Conservation (phyloP, 1,139 yeast genomes). For the Pneumocystis oryctolagi region DNA sequence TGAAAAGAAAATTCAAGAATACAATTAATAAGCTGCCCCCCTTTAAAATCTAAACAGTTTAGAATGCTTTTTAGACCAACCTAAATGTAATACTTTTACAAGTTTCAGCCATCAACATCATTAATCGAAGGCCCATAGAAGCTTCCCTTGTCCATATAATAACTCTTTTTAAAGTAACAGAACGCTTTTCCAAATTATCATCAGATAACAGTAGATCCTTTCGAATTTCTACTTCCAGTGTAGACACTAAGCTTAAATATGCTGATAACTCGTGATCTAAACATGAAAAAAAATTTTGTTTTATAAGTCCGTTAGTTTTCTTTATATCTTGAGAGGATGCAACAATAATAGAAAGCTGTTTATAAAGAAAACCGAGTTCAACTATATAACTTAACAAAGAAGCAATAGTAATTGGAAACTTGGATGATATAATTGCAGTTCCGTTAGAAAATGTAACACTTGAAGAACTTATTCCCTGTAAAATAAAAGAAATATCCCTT, state of each 20-base stretch:
- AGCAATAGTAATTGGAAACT: constrained; percentile 43
- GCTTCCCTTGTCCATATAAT: constrained; percentile 37
- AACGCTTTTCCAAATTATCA: constrained; percentile 16
- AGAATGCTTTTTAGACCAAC: background rate
- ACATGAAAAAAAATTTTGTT: constrained; percentile 48
- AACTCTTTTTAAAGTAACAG: constrained; percentile 27
- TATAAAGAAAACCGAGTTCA: constrained; percentile 62
- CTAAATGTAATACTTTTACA: constrained; percentile 8
- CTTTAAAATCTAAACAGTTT: constrained; percentile 23
- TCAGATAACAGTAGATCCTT: constrained; percentile 16
- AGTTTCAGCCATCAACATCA: constrained; percentile 30
- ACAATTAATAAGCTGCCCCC: constrained; percentile 43
- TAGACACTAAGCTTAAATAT: constrained; percentile 45
- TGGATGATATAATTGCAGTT: constrained; percentile 34
- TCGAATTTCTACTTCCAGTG: constrained; percentile 29
- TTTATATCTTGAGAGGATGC: constrained; percentile 23
- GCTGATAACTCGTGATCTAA: constrained; percentile 38
- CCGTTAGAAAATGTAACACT: constrained; percentile 36
- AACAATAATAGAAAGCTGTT: constrained; percentile 29
- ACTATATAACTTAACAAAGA: constrained; percentile 43
- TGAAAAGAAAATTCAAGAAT: constrained; percentile 40
- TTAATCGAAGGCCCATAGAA: constrained; percentile 41
- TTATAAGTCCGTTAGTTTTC: constrained; percentile 31
- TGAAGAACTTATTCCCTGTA: constrained; percentile 60
- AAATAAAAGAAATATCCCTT: constrained; percentile 45